These are phyloP conservation scores for Eucalyptus virginea DNA, from an alignment of 345 rosid species.

Conservation along the genomic window DNA sequence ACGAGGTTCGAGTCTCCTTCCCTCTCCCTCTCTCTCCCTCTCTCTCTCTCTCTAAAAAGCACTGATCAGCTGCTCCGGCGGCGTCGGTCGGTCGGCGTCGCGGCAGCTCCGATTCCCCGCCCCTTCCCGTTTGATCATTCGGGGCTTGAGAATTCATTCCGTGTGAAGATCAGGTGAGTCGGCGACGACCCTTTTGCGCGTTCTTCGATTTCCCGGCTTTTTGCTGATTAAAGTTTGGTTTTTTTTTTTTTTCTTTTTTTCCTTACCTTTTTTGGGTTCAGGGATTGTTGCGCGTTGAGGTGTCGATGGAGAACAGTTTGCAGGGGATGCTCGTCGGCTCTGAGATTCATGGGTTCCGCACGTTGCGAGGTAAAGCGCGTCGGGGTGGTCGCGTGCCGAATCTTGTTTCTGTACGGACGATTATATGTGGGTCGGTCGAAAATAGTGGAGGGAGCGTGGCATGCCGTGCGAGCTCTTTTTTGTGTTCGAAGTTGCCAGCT, in stretches of 20 bases:
- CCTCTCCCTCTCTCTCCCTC: not conserved
- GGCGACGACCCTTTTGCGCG: not conserved
- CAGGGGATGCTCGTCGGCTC: constrained; percentile 42
- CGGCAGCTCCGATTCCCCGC: not conserved
- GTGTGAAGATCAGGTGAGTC: not conserved
- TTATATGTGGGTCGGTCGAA: not conserved
- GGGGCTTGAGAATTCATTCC: not conserved
- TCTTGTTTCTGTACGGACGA: not conserved
- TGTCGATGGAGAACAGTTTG: constrained; percentile 25
- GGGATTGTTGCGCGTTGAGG: not conserved
- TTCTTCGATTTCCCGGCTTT: not conserved
- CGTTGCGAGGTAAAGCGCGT: constrained; percentile 38
- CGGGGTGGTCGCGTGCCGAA: not conserved
- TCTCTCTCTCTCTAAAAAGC: not conserved
- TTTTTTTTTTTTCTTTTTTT: too few species aligned
- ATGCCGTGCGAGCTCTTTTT: not conserved
- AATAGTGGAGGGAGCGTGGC: not conserved
- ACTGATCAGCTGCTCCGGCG: not conserved
- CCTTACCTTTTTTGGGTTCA: not conserved
- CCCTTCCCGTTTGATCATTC: not conserved
- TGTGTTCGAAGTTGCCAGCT: not conserved
- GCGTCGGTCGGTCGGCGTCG: not conserved
- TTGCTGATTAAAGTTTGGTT: not conserved
- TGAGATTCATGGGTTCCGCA: constrained; percentile 92
- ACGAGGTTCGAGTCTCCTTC: not conserved